Conservation (phyloP, 768 basidiomycete species). For the Phaeotremella skinneri region DNA sequence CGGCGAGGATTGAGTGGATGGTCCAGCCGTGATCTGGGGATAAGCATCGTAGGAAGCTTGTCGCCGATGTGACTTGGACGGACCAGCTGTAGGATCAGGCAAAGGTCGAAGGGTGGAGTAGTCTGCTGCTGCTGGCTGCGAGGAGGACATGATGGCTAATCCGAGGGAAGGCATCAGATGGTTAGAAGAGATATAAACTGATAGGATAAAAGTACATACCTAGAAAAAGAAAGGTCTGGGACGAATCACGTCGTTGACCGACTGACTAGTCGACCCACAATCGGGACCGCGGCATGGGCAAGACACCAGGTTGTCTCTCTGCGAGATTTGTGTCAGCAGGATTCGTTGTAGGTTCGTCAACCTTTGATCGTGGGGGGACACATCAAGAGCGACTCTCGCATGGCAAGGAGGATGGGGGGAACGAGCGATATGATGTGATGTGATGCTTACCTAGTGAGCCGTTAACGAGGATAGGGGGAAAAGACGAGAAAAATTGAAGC, state of each 20-base stretch:
- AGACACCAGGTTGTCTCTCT: background rate
- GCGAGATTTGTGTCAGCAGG: background rate
- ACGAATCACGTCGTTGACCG: background rate
- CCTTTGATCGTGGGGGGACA: too few species aligned
- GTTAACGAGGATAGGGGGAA: too few species aligned
- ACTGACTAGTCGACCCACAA: background rate
- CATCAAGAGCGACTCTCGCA: background rate
- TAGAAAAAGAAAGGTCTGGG: background rate
- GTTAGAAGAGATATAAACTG: too few species aligned
- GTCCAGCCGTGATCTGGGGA: background rate
- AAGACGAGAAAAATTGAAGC: too few species aligned
- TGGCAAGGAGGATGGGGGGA: background rate
- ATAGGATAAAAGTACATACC: background rate
- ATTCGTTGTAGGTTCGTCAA: too few species aligned
- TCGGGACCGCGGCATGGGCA: background rate
- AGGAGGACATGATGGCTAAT: slow-evolving; percentile 2
- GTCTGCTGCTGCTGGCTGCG: background rate
- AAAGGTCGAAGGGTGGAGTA: background rate
- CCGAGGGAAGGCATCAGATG: too few species aligned
- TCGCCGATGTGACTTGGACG: background rate
- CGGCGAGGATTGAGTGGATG: background rate
- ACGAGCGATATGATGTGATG: too few species aligned
- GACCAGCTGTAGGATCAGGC: background rate
- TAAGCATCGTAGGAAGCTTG: background rate
- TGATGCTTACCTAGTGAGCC: too few species aligned